phyloP scores from a whole-genome alignment of 1,139 yeast species.

The Taphrina communis region DNA sequence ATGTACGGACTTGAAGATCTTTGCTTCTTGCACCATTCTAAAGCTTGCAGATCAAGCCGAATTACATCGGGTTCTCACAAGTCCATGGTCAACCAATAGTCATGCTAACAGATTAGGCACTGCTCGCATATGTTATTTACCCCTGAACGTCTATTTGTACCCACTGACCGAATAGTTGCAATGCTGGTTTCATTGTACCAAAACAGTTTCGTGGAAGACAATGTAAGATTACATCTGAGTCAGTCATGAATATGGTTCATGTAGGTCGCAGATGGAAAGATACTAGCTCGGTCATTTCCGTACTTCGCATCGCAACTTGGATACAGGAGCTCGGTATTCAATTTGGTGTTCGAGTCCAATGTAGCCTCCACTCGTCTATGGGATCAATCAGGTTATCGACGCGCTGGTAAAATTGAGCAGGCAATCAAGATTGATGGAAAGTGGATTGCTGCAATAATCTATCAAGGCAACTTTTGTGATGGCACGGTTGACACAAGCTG shows the following conservation, averaged over 20 bases:
- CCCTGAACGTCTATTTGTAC: background rate
- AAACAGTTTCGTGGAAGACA: slow-evolving; percentile 94
- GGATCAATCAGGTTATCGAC: slow-evolving; percentile 76
- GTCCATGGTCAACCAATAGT: background rate
- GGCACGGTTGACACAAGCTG: slow-evolving; percentile 30
- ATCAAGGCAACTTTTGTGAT: slow-evolving; percentile 59
- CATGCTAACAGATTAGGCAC: slow-evolving; percentile 51
- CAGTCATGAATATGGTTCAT: no score
- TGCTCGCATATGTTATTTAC: slow-evolving; percentile 68
- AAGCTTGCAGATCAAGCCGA: slow-evolving; percentile 67
- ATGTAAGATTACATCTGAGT: slow-evolving; percentile 47
- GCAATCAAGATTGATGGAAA: slow-evolving; percentile 86
- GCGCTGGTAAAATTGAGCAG: slow-evolving; percentile 77
- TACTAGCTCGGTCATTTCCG: slow-evolving; percentile 78
- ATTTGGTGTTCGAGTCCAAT: slow-evolving; percentile 86
- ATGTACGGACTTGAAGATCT: slow-evolving; percentile 33
- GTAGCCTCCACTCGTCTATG: slow-evolving; percentile 78
- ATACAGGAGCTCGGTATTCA: slow-evolving; percentile 80
- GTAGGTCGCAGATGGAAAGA: slow-evolving; percentile 63
- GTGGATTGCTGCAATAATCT: slow-evolving; percentile 81
- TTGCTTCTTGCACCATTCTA: slow-evolving; percentile 53
- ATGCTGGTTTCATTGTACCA: slow-evolving; percentile 85
- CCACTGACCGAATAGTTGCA: slow-evolving; percentile 56
- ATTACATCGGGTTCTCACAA: slow-evolving; percentile 69
- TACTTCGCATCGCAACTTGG: slow-evolving; percentile 85